Evolutionary conservation across 164 flowering plant genomes (phyloP).

Genomic region (Berberis thunbergii): DNA sequence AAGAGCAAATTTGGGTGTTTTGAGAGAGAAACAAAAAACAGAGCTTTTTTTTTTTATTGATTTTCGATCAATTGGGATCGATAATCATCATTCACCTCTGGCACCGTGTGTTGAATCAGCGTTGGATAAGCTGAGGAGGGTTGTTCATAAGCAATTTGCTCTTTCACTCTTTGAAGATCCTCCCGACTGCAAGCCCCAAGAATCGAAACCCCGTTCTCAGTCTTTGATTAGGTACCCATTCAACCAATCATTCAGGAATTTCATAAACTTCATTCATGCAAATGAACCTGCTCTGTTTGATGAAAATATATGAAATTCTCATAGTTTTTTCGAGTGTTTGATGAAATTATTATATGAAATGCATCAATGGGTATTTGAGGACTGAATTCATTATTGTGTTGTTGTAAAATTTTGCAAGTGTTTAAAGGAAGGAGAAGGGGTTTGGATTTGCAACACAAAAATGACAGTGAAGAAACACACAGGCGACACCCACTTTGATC

Average conservation of each 20-base stretch:
- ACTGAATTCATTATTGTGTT: neutral
- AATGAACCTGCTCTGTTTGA: neutral
- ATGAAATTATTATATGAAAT: neutral
- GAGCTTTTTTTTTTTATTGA: no score
- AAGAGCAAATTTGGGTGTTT: no score
- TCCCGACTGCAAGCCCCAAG: constrained; percentile 41
- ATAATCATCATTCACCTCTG: no score
- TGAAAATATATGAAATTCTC: neutral
- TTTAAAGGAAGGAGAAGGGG: constrained; percentile 29
- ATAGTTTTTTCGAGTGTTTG: neutral
- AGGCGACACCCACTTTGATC: no score
- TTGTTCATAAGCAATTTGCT: constrained; percentile 76
- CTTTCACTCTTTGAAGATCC: constrained; percentile 81
- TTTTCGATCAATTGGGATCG: no score
- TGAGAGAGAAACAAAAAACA: no score
- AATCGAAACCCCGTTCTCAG: neutral
- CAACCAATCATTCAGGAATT: neutral
- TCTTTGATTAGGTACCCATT: constrained; percentile 3
- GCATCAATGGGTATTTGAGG: neutral
- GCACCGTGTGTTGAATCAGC: no score
- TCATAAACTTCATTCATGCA: neutral
- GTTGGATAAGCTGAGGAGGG: constrained; percentile 1
- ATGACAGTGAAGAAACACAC: no score
- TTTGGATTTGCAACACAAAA: constrained; percentile 1
- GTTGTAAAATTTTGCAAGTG: constrained; percentile 19